Evolutionary conservation across 2,329 filamentous ascomycete species (phyloP), one percentile per base, ranked within the genome.

Genomic region (Biscogniauxia mediterranea): DNA sequence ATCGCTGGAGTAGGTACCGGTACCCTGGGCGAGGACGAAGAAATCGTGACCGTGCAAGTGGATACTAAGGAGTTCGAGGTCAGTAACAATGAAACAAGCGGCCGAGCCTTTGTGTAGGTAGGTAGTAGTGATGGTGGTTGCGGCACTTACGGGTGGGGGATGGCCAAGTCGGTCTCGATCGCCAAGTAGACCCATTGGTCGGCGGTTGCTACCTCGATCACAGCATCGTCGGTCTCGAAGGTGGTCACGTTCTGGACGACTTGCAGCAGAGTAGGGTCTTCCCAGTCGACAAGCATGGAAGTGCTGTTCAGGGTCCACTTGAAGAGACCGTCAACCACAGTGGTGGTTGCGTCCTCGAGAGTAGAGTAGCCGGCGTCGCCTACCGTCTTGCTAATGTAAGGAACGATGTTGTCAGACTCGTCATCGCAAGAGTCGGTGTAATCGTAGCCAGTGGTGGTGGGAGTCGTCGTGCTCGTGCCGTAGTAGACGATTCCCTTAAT

Each of bases 401-500:
- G 79, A 0, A 75, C 70, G 1, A 78, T 61, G 17, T 70, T 75
- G 4, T 55, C 61, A 0, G 59, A 59, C 5, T 75, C 73, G 28
- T 80, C 78, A 1, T 70, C 67, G 54, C 78, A 80, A 17, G 67
- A 62, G 20, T 71, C 67, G 0, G 54, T 57, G 49, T 65, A 68
- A 25, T 61, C 56, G 8, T 61, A 69, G 6, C 56, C 64, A 13
- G 62, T 67, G 54, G 62, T 68, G 50, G 20, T 63, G 2, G 62
- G 66, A 20, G 20, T 67, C 28, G 58, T 64, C 28, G 61, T 64
- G 23, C 61, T 68, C 25, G 67, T 65, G 38, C 73, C 71, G 63
- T 81, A 81, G 28, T 73, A 77, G 4, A 86, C 66, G 52, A 86
- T 81, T 1, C 81, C 83, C 53, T 71, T 78, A 65, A 84, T 81